A percentile compares a stretch with the other conserved stretches of the same genome.
These are phyloP conservation scores for Phytophthora capsici DNA, from an alignment of 352 stramenopile genomes.

Conservation along the genomic window DNA sequence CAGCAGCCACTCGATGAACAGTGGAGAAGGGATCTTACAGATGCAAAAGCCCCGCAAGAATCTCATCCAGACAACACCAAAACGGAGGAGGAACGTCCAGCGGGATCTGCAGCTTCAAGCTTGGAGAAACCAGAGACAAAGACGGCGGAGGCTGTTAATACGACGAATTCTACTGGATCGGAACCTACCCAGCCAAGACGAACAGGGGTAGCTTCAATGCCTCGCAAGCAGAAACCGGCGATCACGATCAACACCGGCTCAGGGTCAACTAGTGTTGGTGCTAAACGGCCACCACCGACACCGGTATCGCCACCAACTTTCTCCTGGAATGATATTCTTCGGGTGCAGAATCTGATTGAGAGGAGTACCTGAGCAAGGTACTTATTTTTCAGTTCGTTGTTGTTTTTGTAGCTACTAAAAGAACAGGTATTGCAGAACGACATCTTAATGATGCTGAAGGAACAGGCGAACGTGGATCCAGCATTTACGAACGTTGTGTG, in stretches of 20 bases:
- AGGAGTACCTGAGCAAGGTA: slow-evolving; percentile 91
- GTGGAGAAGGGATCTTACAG: slow-evolving; percentile 12
- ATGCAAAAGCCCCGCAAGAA: background rate
- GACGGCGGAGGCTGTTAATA: slow-evolving; percentile 7
- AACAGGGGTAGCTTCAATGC: slow-evolving; percentile 20
- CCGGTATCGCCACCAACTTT: slow-evolving; percentile 48
- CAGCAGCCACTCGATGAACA: slow-evolving; percentile 21
- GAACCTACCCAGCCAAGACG: slow-evolving; percentile 10
- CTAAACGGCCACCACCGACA: slow-evolving; percentile 33
- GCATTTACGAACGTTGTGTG: slow-evolving; percentile 88
- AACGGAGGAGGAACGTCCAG: slow-evolving; percentile 32
- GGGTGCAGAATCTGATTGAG: slow-evolving; percentile 91
- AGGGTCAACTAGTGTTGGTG: slow-evolving; percentile 16
- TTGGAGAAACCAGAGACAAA: slow-evolving; percentile 18
- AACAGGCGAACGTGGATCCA: slow-evolving; percentile 85
- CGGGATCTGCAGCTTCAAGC: slow-evolving; percentile 4
- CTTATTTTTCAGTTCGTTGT: background rate
- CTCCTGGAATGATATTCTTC: slow-evolving; percentile 91
- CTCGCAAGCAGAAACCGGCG: slow-evolving; percentile 36
- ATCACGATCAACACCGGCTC: slow-evolving; percentile 47
- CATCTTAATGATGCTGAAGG: slow-evolving; percentile 64
- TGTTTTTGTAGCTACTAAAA: background rate
- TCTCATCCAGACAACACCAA: slow-evolving; percentile 1
- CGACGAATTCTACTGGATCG: background rate
- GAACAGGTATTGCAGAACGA: slow-evolving; percentile 44